Percentiles rank a stretch among this genome's conserved stretches.
Evolutionary conservation across 2,329 filamentous ascomycete species (phyloP).

Genomic region (Sclerotinia sclerotiorum): DNA sequence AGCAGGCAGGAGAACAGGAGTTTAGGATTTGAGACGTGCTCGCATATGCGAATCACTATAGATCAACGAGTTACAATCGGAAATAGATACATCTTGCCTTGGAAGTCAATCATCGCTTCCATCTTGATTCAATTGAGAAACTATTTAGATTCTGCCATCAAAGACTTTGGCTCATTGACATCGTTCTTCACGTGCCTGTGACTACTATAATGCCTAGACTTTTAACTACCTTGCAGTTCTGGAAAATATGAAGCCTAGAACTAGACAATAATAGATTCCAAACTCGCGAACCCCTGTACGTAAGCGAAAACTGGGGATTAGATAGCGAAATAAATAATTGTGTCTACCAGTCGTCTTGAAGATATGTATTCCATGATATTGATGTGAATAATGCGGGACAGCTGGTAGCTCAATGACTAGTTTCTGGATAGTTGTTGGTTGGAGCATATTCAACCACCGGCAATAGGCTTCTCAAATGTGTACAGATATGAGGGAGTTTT

Average conservation of each 20-base stretch:
- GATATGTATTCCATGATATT: too few species aligned
- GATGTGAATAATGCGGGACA: too few species aligned
- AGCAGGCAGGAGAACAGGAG: conserved; percentile 4
- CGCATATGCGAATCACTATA: conserved; percentile 2
- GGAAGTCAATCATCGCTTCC: background rate
- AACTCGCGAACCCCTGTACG: too few species aligned
- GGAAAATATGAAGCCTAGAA: background rate
- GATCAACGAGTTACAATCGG: background rate
- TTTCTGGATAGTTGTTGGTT: too few species aligned
- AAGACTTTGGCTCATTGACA: background rate
- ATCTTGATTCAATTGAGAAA: background rate
- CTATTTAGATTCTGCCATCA: background rate
- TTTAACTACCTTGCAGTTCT: background rate
- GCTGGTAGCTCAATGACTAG: too few species aligned
- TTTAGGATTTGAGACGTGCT: conserved; percentile 1
- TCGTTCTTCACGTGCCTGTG: background rate
- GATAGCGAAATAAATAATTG: too few species aligned
- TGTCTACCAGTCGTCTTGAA: too few species aligned
- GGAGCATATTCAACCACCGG: too few species aligned
- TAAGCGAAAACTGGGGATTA: background rate
- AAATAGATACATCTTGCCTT: background rate
- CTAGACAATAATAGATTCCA: background rate
- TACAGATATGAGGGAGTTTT: too few species aligned
- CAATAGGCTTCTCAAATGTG: too few species aligned
- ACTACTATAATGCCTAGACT: background rate